Evolutionary conservation across 495 filamentous ascomycete species (phyloP).

Genomic region (Trichoderma asperelloides): DNA sequence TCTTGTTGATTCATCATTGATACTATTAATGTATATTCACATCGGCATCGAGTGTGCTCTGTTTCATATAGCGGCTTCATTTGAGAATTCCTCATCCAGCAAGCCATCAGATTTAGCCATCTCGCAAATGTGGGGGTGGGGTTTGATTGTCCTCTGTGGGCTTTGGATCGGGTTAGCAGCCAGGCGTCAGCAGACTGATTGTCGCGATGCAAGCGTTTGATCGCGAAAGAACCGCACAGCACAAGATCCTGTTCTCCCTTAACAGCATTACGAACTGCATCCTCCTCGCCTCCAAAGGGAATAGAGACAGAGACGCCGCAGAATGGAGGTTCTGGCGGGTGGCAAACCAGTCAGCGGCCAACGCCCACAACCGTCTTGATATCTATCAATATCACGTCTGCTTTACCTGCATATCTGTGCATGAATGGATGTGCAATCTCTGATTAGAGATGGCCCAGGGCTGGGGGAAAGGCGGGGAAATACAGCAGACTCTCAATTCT

Average conservation of each 20-base stretch:
- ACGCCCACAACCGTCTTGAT: too few species aligned
- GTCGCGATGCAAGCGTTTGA: not conserved
- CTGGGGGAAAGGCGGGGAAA: constrained; percentile 2
- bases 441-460: not conserved
- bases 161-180: not conserved
- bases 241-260: too few species aligned
- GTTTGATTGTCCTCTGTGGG: not conserved
- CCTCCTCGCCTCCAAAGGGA: not conserved
- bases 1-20: not conserved
- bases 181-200: not conserved
- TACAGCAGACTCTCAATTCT: not conserved
- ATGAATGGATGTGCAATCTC: not conserved
- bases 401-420: not conserved
- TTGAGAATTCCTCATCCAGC: too few species aligned
- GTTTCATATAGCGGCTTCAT: too few species aligned
- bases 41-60: not conserved
- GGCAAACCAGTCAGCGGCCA: not conserved
- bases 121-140: constrained; percentile 2
- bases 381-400: not conserved
- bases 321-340: not conserved
- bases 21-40: not conserved
- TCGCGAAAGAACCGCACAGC: not conserved
- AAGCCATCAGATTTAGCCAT: constrained; percentile 1
- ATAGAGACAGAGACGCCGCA: too few species aligned
- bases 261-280: not conserved